Evolutionary conservation across 352 stramenopile genomes (phyloP).

Genomic region (Peronospora tabacina): DNA sequence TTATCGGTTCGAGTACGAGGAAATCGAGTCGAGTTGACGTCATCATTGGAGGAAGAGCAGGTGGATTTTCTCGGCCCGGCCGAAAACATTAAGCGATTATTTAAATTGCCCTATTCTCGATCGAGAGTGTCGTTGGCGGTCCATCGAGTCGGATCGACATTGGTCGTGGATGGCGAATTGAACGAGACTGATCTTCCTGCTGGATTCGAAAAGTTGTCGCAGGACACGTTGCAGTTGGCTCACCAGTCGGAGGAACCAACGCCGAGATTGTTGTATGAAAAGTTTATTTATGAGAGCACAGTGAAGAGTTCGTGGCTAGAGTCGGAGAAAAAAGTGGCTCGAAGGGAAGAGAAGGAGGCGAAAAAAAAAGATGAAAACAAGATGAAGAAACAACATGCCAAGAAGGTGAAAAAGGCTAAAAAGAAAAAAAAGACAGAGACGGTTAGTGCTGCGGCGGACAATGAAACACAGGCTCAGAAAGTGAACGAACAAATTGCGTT

Average conservation of each 20-base stretch:
- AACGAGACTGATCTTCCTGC: slow-evolving; percentile 55
- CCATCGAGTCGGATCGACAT: slow-evolving; percentile 65
- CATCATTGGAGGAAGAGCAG: slow-evolving; percentile 50
- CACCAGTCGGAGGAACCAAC: slow-evolving; percentile 37
- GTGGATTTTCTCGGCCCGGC: slow-evolving; percentile 77
- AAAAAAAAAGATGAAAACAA: slow-evolving; percentile 2
- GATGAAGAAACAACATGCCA: slow-evolving; percentile 29
- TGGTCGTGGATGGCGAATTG: slow-evolving; percentile 78
- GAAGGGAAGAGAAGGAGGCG: neutral
- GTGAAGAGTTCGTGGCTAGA: slow-evolving; percentile 30
- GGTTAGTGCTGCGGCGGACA: neutral
- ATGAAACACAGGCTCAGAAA: neutral
- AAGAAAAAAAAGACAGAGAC: slow-evolving; percentile 18
- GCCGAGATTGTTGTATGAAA: slow-evolving; percentile 69
- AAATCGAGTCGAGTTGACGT: slow-evolving; percentile 61
- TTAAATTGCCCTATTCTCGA: slow-evolving; percentile 82
- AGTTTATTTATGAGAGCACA: slow-evolving; percentile 83
- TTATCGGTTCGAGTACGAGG: slow-evolving; percentile 63
- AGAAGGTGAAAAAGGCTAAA: slow-evolving; percentile 26
- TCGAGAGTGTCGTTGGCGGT: slow-evolving; percentile 71
- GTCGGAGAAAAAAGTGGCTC: slow-evolving; percentile 5
- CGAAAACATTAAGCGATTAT: slow-evolving; percentile 83
- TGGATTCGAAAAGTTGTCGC: slow-evolving; percentile 53
- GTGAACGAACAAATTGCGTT: neutral
- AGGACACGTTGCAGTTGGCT: slow-evolving; percentile 50